Evolutionary conservation across 306 rosid species (phyloP), one percentile per base, ranked within the genome.

Genomic region (Trifolium repens): DNA sequence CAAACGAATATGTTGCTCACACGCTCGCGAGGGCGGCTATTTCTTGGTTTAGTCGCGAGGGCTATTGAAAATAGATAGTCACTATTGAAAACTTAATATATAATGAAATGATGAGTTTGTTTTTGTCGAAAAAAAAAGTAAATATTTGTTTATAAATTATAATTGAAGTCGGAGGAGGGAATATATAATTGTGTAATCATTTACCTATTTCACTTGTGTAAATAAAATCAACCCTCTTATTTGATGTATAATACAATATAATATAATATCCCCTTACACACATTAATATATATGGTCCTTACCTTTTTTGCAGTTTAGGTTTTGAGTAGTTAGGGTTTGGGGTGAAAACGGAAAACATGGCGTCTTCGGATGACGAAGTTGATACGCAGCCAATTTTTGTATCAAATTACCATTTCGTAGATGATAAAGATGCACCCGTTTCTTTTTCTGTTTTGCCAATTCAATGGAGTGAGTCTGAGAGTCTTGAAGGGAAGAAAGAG

Each of bases 331-430:
- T 46, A 46, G 27, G 73, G 59, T 82, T 71, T 63, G 71, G 62
- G 71, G 82, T 72, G 37, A 34, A 63, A 39, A 72, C 42, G 0
- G 8, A 39, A 39, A 39, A 39, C 17, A 94, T 94, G 98, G 84
- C 84, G 0, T 89, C 96, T 12, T 94, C 96, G 1, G 98, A 91
- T 15, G 98, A 94, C 7, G 98, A 94, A 87, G 84, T 27, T 0
- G 92, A 90, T 80, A 71, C 59, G 35, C 79, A 52, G 54, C 91
- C 78, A 19, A 50, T 70, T 5, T 81, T 76, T 2, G 91, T 91
- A 22, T 75, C 89, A 2, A 88, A 90, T 83, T 94, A 91, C 81
- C 74, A 94, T 82, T 87, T 94, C 14, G 80, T 35, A 52, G 96
- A 90, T 63, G 79, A 85, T 3, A 80, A 62, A 27, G 81, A 81